A percentile compares a stretch with the other conserved stretches of the same genome.
These are phyloP conservation scores for Rhodotorula paludigena DNA, from an alignment of 768 basidiomycete species.

Conservation along the genomic window DNA sequence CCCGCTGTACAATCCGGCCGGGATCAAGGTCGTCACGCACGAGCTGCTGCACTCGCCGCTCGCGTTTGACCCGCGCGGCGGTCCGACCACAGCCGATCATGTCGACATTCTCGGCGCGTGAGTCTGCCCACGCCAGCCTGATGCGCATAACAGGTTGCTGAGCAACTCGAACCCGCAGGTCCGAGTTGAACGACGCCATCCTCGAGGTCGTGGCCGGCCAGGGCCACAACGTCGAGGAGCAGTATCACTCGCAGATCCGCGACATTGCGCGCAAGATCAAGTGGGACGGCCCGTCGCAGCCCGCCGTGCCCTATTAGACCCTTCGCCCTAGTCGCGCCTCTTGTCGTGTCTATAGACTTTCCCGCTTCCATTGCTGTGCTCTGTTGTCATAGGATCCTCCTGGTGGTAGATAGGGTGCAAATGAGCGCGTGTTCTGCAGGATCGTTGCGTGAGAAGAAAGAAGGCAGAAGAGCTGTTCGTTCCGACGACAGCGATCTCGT, in stretches of 20 bases:
- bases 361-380: no score
- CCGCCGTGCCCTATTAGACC: no score
- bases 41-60: conserved; percentile 80
- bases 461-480: no score
- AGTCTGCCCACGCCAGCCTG: not conserved
- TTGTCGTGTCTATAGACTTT: not conserved
- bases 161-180: conserved; percentile 43
- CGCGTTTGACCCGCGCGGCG: conserved; percentile 70
- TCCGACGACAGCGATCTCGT: no score
- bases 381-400: not conserved
- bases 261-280: conserved; percentile 67
- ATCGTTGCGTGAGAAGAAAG: no score
- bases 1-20: conserved; percentile 81
- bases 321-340: not conserved
- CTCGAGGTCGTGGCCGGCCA: conserved; percentile 81
- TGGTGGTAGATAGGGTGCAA: no score
- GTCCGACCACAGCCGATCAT: conserved; percentile 68
- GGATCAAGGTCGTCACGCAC: conserved; percentile 78
- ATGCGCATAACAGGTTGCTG: not conserved
- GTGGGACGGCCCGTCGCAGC: conserved; percentile 57
- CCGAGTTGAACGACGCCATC: conserved; percentile 77
- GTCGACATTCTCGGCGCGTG: conserved; percentile 72
- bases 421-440: no score
- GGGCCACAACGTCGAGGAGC: conserved; percentile 60
- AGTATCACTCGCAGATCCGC: conserved; percentile 68